Evolutionary conservation across 352 stramenopile species (phyloP), one percentile per base, ranked within the genome.

Genomic region (Pythium dissimile): DNA sequence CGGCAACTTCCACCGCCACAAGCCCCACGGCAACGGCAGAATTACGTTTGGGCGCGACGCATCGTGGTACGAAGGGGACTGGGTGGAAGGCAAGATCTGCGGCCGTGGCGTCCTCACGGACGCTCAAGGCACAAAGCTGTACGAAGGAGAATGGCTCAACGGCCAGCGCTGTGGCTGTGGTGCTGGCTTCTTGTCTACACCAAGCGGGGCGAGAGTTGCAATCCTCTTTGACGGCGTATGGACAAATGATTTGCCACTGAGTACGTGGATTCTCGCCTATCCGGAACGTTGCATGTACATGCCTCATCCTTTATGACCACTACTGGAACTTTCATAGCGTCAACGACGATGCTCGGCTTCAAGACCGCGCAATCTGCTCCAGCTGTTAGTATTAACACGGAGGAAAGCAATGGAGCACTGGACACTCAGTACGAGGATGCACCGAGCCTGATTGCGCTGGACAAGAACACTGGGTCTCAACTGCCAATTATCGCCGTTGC

Each of bases 131-230:
- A 50, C 44, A 18, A 20, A 23, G 16, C 28, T 83, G 1, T 87
- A 84, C 32, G 67, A 88, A 15, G 75, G 75, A n/a, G 49, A 52
- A 21, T 88, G 78, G 75, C 43, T 50, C 7, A 47, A 62, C 34
- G 69, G 69, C 13, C 46, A 69, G 9, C 62, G 69, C 1, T 51
- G 70, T 48, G 73, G 73, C 4, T 24, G 72, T 21, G 73, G 76
- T 4, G 13, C 41, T 3, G 76, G 76, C 0, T 21, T 55, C 1
- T 13, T 57, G 2, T 28, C 26, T 2, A 10, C 18, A 9, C 20
- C 23, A 35, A 21, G 53, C 10, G 23, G 41, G 5, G 48, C 1
- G 3, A 12, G n/a, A 2, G 28, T 12, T 2, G 15, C 28, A 1
- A 47, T 67, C 39, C n/a, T 50, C 5, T 67, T 44, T 20, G 45